Evolutionary conservation across 345 rosid species (phyloP).

Genomic region (Salix caprea): DNA sequence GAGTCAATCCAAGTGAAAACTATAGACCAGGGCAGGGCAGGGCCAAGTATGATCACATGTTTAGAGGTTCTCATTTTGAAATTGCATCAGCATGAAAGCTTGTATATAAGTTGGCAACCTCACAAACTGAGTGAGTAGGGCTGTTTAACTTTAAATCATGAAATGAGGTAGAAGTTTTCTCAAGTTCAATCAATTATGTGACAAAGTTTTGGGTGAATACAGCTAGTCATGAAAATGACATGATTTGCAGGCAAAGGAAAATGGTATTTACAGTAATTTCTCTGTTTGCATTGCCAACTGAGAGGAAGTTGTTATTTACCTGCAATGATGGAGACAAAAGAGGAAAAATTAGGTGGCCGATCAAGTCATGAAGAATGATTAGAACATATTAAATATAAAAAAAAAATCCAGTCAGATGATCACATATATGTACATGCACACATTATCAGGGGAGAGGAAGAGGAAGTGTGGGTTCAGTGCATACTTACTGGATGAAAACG

Average conservation of each 20-base stretch:
- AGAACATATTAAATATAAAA: too few relatives aligned
- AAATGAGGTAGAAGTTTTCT: not conserved
- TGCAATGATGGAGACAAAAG: conserved; percentile 31
- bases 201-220: not conserved
- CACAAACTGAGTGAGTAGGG: not conserved
- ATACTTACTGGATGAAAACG: conserved; percentile 93
- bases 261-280: conserved; percentile 66
- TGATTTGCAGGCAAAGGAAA: conserved; percentile 17
- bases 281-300: conserved; percentile 84
- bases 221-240: not conserved
- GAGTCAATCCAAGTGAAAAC: not conserved
- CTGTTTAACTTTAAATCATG: not conserved
- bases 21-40: not conserved
- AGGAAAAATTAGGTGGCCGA: conserved; percentile 1
- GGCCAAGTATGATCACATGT: not conserved
- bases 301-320: conserved; percentile 96
- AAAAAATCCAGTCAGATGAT: not conserved
- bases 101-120: not conserved
- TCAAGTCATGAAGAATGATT: not conserved
- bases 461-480: not conserved
- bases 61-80: not conserved
- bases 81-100: conserved; percentile 1
- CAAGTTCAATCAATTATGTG: not conserved
- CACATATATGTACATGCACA: not conserved
- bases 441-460: too few relatives aligned